Conservation (phyloP, 306 rosid species). For the Styphnolobium japonicum region DNA sequence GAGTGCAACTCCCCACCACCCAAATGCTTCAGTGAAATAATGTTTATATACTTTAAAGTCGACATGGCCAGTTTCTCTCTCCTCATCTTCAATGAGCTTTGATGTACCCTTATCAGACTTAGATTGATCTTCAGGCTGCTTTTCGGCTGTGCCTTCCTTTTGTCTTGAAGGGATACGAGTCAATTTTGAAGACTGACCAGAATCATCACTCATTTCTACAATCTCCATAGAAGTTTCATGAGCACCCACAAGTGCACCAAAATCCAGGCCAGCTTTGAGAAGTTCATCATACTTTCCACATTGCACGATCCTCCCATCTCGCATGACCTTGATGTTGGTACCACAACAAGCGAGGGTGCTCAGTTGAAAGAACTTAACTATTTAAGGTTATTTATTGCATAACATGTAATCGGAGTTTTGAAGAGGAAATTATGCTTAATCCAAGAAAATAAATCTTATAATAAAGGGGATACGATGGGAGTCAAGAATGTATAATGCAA, state of each 20-base stretch:
- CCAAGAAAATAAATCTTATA: background rate
- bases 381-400: background rate
- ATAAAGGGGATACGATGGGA: background rate
- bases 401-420: background rate
- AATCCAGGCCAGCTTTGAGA: slow-evolving; percentile 62
- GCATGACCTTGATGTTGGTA: slow-evolving; percentile 58
- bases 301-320: slow-evolving; percentile 77
- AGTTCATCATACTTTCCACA: slow-evolving; percentile 69
- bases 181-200: slow-evolving; percentile 33
- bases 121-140: slow-evolving; percentile 38
- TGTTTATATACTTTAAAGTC: slow-evolving; percentile 56
- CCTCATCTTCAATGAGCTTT: slow-evolving; percentile 82
- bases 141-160: slow-evolving; percentile 38
- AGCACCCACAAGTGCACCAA: slow-evolving; percentile 80
- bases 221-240: slow-evolving; percentile 86
- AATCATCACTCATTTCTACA: slow-evolving; percentile 46
- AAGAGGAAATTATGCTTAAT: background rate
- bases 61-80: slow-evolving; percentile 74
- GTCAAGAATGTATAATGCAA: background rate
- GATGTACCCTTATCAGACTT: slow-evolving; percentile 48
- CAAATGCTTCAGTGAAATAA: slow-evolving; percentile 77
- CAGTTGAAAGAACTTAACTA: slow-evolving; percentile 20
- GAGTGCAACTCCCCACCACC: slow-evolving; percentile 72
- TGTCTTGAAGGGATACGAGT: slow-evolving; percentile 39
- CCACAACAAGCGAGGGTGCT: background rate